phyloP scores from a whole-genome alignment of 2,329 filamentous ascomycete species.

The Apiospora sp. region DNA sequence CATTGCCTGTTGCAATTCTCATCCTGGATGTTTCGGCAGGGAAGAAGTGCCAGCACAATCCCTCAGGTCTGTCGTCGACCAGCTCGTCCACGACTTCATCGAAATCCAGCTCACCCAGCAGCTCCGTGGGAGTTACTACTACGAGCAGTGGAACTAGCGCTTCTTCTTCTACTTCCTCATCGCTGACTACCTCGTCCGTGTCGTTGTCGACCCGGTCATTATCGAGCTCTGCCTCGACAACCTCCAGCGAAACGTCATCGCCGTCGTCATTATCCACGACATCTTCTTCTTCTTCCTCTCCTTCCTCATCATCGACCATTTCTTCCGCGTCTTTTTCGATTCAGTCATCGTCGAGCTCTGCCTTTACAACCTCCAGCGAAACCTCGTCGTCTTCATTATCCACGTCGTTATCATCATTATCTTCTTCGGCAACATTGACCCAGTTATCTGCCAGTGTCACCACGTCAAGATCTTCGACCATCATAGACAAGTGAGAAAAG shows the following conservation, averaged over 20 bases:
- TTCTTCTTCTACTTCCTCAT: background rate
- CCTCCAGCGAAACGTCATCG: background rate
- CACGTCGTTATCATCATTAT: background rate
- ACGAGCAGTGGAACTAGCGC: background rate
- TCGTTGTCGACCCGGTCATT: background rate
- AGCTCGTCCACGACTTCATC: background rate
- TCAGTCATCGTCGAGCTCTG: background rate
- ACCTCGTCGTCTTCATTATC: background rate
- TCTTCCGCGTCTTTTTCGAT: background rate
- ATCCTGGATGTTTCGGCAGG: background rate
- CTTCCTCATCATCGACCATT: background rate
- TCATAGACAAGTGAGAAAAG: background rate
- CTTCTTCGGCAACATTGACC: background rate
- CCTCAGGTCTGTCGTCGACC: background rate
- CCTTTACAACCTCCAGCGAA: background rate
- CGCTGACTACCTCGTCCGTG: background rate
- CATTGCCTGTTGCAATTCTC: background rate
- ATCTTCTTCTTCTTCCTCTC: background rate
- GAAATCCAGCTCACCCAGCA: background rate
- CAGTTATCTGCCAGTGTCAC: slow-evolving; percentile 1
- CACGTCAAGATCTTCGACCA: background rate
- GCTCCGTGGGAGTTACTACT: background rate
- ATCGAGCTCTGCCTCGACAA: background rate
- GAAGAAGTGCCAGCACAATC: background rate
- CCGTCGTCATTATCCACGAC: background rate